phyloP scores from a whole-genome alignment of 2,329 filamentous ascomycete genomes.

The Colletotrichum aenigma region DNA sequence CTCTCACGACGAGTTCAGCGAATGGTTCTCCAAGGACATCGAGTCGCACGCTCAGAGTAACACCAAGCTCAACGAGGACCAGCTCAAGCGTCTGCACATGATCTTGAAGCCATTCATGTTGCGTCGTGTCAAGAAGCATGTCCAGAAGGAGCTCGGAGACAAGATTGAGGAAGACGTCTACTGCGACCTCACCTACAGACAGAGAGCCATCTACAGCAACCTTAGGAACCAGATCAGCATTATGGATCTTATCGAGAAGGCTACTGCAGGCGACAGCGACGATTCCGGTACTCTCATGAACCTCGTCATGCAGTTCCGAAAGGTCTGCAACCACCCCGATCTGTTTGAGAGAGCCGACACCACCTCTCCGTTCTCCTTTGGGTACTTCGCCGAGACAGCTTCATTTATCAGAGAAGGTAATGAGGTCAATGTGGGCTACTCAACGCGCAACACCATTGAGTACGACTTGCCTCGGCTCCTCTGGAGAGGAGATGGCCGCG shows the following conservation, averaged over 20 bases:
- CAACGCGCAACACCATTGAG: slow-evolving; percentile 83
- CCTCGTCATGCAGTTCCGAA: slow-evolving; percentile 99
- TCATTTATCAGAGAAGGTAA: slow-evolving; percentile 91
- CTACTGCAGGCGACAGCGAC: slow-evolving; percentile 89
- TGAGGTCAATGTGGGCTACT: slow-evolving; percentile 83
- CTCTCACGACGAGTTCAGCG: slow-evolving; percentile 89
- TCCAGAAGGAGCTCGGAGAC: slow-evolving; percentile 97
- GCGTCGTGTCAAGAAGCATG: slow-evolving; percentile 98
- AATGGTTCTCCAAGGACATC: slow-evolving; percentile 95
- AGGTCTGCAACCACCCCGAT: slow-evolving; percentile 98
- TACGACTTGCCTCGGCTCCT: slow-evolving; percentile 82
- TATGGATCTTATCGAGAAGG: slow-evolving; percentile 98
- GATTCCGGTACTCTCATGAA: slow-evolving; percentile 98
- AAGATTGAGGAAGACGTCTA: slow-evolving; percentile 98
- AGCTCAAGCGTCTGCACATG: slow-evolving; percentile 96
- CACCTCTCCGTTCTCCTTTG: slow-evolving; percentile 80
- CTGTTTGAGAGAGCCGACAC: slow-evolving; percentile 95
- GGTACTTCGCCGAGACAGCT: slow-evolving; percentile 92
- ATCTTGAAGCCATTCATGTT: slow-evolving; percentile 99
- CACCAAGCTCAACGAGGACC: slow-evolving; percentile 98
- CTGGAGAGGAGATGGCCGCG: slow-evolving; percentile 79
- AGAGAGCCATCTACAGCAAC: slow-evolving; percentile 91
- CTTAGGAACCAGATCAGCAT: slow-evolving; percentile 97
- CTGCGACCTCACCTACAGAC: slow-evolving; percentile 95
- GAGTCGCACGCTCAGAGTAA: slow-evolving; percentile 98